Conservation (phyloP, 2,329 filamentous ascomycete genomes). For the Monosporascus sp. region DNA sequence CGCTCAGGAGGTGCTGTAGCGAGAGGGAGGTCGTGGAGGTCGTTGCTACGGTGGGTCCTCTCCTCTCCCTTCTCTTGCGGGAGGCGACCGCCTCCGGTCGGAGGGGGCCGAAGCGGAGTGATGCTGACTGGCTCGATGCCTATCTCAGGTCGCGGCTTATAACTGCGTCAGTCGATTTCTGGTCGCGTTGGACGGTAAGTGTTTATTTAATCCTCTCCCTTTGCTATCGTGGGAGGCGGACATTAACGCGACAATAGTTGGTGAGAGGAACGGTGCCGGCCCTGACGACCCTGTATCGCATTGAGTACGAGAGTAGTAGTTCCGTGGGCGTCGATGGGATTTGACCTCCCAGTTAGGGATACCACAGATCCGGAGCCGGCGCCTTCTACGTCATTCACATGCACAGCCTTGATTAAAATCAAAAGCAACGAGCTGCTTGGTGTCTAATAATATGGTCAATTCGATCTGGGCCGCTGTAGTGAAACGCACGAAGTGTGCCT, state of each 20-base stretch:
- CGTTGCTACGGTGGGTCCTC: conserved; percentile 59
- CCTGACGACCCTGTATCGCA: conserved; percentile 37
- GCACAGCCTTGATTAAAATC: neutral
- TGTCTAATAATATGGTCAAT: no score
- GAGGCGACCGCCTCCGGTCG: no score
- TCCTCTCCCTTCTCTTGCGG: neutral
- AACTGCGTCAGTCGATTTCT: conserved; percentile 83
- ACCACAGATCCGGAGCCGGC: no score
- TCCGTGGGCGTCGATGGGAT: no score
- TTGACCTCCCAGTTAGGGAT: no score
- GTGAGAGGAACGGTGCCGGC: conserved; percentile 50
- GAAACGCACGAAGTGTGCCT: no score
- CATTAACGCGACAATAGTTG: conserved; percentile 39
- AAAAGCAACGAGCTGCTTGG: no score
- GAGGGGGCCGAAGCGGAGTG: no score
- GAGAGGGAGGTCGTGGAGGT: conserved; percentile 77
- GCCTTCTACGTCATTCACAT: neutral
- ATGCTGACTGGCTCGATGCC: neutral
- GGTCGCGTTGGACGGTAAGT: conserved; percentile 71
- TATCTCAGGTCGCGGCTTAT: conserved; percentile 58
- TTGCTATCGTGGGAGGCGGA: neutral
- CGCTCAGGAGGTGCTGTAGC: conserved; percentile 55
- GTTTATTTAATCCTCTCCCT: neutral
- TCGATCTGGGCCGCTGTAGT: no score
- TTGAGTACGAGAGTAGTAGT: conserved; percentile 13